Percentiles rank a stretch among this genome's conserved stretches.
These are phyloP conservation scores for Calvatia gigantea DNA, from an alignment of 768 basidiomycete species.

Conservation along the genomic window DNA sequence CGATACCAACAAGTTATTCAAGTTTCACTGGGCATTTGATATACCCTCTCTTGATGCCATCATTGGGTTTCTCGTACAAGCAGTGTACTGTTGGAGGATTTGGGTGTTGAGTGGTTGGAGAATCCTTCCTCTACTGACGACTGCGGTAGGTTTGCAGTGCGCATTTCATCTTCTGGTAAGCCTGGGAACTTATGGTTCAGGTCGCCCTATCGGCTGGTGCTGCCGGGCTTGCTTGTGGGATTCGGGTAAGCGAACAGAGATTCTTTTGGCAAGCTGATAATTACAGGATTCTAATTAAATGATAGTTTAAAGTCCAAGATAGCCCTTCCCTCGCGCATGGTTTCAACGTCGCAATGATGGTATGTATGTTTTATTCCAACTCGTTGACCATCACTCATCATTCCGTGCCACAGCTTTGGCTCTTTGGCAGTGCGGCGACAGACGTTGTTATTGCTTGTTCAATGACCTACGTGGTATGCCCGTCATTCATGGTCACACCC, in stretches of 20 bases:
- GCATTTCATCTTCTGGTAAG: neutral
- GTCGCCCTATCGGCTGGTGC: neutral
- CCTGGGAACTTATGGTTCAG: neutral
- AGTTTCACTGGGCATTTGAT: neutral
- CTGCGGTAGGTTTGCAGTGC: neutral
- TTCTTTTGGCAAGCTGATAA: too few relatives aligned
- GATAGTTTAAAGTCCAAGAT: neutral
- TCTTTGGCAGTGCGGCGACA: neutral
- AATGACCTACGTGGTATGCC: neutral
- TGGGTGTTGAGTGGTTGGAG: neutral
- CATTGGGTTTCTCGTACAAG: neutral
- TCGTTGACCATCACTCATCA: neutral
- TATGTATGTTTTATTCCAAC: too few relatives aligned
- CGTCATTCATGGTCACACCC: too few relatives aligned
- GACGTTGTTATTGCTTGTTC: neutral
- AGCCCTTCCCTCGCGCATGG: neutral
- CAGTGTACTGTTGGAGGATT: neutral
- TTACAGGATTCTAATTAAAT: neutral
- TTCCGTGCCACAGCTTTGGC: neutral
- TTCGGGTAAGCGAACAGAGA: neutral
- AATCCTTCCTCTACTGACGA: neutral
- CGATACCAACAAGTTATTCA: neutral
- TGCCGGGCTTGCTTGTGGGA: neutral
- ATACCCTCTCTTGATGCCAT: neutral
- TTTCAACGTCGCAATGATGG: neutral